These are phyloP conservation scores for Candida sanyaensis DNA, from an alignment of 1,139 yeast species.

Conservation along the genomic window DNA sequence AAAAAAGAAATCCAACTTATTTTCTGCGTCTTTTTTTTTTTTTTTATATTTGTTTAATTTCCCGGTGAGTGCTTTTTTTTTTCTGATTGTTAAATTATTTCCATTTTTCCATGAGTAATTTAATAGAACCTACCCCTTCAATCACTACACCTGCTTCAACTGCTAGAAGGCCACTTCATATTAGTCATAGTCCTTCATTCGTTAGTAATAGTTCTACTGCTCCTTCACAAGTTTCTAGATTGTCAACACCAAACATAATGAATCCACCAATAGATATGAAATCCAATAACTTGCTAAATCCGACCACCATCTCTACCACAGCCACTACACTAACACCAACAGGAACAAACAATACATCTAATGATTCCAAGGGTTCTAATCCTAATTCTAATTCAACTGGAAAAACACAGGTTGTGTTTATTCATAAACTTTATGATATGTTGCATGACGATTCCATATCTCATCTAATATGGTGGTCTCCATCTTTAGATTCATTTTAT, in stretches of 20 bases:
- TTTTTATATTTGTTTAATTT: not conserved
- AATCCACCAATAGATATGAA: constrained; percentile 4
- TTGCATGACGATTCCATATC: constrained; percentile 53
- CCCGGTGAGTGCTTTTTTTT: not conserved
- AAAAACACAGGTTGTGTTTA: constrained; percentile 57
- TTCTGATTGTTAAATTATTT: not conserved
- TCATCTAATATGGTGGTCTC: constrained; percentile 50
- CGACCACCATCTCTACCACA: not conserved
- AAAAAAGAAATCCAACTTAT: not conserved
- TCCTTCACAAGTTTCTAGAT: not conserved
- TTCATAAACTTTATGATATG: constrained; percentile 66
- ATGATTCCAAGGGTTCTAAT: constrained; percentile 1
- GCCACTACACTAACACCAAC: not conserved
- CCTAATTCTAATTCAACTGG: constrained; percentile 16
- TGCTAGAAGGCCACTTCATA: not conserved
- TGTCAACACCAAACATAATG: constrained; percentile 1
- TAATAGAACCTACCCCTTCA: constrained; percentile 2
- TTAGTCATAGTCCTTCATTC: not conserved
- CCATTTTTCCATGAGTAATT: constrained; percentile 4
- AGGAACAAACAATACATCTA: not conserved
- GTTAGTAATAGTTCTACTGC: not conserved
- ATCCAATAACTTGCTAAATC: not conserved
- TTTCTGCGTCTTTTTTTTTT: not conserved
- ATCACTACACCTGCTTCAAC: constrained; percentile 1
- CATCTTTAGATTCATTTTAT: constrained; percentile 38